phyloP scores from a whole-genome alignment of 805 yeast species.

The Brettanomyces sp. region DNA sequence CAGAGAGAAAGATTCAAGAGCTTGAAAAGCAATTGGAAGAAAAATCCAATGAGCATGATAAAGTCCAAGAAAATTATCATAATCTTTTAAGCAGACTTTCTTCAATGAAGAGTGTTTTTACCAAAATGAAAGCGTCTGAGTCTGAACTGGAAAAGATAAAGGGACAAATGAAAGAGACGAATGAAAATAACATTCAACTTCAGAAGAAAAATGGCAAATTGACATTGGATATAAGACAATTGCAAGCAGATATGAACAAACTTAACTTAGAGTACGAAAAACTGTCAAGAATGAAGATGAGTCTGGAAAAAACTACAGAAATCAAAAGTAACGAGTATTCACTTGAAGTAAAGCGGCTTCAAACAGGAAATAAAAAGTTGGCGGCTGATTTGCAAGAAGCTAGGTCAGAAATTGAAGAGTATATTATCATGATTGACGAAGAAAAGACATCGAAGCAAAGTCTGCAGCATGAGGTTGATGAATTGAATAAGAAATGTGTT shows the following conservation, averaged over 20 bases:
- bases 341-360: constrained; percentile 32
- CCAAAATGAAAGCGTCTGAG: constrained; percentile 65
- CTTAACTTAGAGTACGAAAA: constrained; percentile 49
- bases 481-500: constrained; percentile 20
- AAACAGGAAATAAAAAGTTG: constrained; percentile 30
- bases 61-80: constrained; percentile 51
- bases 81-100: constrained; percentile 52
- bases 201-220: neutral
- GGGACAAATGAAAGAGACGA: constrained; percentile 25
- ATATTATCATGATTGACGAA: constrained; percentile 28
- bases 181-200: constrained; percentile 13
- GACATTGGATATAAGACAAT: constrained; percentile 1
- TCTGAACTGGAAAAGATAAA: constrained; percentile 48
- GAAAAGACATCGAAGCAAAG: constrained; percentile 36
- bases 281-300: constrained; percentile 30
- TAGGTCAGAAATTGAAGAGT: constrained; percentile 28
- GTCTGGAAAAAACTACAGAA: constrained; percentile 29
- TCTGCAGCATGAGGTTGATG: constrained; percentile 32
- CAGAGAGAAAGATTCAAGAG: neutral
- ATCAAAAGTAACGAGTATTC: constrained; percentile 31
- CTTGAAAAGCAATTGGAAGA: constrained; percentile 20
- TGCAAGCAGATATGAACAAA: constrained; percentile 27
- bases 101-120: constrained; percentile 65
- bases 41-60: constrained; percentile 43
- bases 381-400: constrained; percentile 27